Percentiles rank a stretch among this genome's conserved stretches.
These are phyloP conservation scores for Trichophyton equinum DNA, from an alignment of 2,329 filamentous ascomycete genomes.

Conservation along the genomic window DNA sequence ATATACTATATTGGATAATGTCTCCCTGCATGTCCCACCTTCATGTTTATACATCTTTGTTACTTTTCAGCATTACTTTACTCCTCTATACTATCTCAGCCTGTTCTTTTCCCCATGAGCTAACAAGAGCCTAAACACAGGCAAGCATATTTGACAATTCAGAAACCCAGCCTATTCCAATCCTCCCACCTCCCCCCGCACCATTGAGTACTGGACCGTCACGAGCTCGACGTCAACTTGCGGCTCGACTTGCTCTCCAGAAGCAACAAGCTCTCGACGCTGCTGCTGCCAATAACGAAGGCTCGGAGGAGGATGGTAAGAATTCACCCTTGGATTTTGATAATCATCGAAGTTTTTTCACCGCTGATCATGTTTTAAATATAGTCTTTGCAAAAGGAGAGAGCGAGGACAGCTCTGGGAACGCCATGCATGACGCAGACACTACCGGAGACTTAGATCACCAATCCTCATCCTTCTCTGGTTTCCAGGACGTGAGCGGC, in stretches of 20 bases:
- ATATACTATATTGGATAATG: neutral
- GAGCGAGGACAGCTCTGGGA: neutral
- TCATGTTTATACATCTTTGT: neutral
- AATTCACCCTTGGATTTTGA: neutral
- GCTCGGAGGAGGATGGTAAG: slow-evolving; percentile 9
- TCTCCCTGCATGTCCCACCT: neutral
- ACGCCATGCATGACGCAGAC: slow-evolving; percentile 10
- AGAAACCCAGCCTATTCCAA: slow-evolving; percentile 29
- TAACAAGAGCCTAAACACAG: neutral
- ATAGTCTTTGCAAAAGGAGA: neutral
- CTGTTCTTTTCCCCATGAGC: neutral
- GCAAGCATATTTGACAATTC: slow-evolving; percentile 16
- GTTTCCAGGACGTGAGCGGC: slow-evolving; percentile 27
- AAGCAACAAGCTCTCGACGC: slow-evolving; percentile 46
- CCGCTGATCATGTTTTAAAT: neutral
- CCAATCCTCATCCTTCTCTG: slow-evolving; percentile 25
- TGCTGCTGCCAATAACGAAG: slow-evolving; percentile 18
- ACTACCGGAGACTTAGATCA: neutral
- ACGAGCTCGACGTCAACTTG: slow-evolving; percentile 75
- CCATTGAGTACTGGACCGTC: slow-evolving; percentile 78
- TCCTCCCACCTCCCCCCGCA: slow-evolving; percentile 48
- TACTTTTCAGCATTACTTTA: neutral
- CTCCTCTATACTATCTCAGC: neutral
- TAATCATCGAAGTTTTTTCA: neutral
- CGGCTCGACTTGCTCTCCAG: slow-evolving; percentile 68